Evolutionary conservation across 768 basidiomycete genomes (phyloP), one percentile per base, ranked within the genome.

Genomic region (Agaricus sinodeliciosus): DNA sequence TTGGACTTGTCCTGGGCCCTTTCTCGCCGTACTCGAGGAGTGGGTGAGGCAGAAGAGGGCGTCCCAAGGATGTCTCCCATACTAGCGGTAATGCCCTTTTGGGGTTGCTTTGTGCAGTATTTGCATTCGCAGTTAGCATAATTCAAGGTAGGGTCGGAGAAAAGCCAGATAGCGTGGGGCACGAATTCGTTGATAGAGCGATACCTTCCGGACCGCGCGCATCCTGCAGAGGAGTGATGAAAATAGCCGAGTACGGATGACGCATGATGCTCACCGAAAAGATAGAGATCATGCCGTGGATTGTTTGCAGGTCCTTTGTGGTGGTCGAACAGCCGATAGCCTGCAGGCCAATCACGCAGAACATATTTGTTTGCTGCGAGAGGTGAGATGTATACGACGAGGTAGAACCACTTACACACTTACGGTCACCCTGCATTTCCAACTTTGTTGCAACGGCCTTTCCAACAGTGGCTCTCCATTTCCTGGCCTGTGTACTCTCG

Each of bases 181-280:
- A 86, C 78, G 63, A 93, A 90, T 63, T 94, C 91, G 44, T 85
- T 85, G n/a, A 82, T 72, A 11, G 90, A 91, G 40, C 91, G 85
- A 65, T 91, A 93, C 31, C 72, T 70, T 39, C 63, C 64, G 50
- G 70, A 77, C 27, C 68, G 69, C 37, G 73, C 67, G 13, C 46
- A 54, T 2, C 82, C 83, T 68, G 69, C 67, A 73, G 51, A 19
- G 54, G 16, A 46, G 27, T 35, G 42, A 49, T 31, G 45, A 49
- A 58, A 36, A 31, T 8, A 49, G 22, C 37, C 43, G 43, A 18
- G 22, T 36, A 35, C 26, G 26, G 42, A 40, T 52, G n/a, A 48
- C n/a, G 40, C 35, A 34, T 26, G n/a, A 31, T 28, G 48, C 57
- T 41, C 54, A 90, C 90, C 90, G 54, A 77, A 81, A 22, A 93